Evolutionary conservation across 139 green algal genomes (phyloP).

Genomic region (Asterochloris erici): DNA sequence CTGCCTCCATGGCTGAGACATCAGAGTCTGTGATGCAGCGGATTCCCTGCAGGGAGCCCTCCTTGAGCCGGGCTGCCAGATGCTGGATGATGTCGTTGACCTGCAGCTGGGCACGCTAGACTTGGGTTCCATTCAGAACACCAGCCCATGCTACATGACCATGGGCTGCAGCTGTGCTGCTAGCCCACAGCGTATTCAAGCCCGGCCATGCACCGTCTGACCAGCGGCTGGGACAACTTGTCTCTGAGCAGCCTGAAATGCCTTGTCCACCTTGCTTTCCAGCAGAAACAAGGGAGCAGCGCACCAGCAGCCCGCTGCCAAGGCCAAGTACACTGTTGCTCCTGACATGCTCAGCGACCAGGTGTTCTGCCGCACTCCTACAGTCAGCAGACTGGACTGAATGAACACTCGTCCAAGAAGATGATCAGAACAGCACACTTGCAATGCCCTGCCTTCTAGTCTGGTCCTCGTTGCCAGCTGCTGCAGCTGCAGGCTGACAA

Average conservation of each 20-base stretch:
- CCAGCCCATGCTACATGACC: background rate
- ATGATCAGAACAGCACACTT: too few species aligned
- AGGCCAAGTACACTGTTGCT: constrained; percentile 6
- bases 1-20: constrained; percentile 31
- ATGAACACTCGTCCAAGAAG: too few species aligned
- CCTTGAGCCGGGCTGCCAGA: background rate
- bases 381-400: too few species aligned
- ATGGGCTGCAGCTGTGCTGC: background rate
- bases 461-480: too few species aligned
- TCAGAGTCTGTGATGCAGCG: constrained; percentile 33
- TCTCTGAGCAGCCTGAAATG: background rate
- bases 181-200: background rate
- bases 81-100: background rate
- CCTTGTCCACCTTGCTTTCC: too few species aligned
- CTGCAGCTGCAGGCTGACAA: too few species aligned
- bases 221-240: background rate
- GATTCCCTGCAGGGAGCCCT: constrained; percentile 9
- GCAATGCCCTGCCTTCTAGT: too few species aligned
- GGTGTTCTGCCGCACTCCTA: background rate
- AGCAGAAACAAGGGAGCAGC: background rate
- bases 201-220: background rate
- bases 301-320: constrained; percentile 10
- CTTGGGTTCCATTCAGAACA: background rate
- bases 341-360: background rate
- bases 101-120: background rate